Conservation (phyloP, 805 yeast genomes). For the Jamesozyma piceae region DNA sequence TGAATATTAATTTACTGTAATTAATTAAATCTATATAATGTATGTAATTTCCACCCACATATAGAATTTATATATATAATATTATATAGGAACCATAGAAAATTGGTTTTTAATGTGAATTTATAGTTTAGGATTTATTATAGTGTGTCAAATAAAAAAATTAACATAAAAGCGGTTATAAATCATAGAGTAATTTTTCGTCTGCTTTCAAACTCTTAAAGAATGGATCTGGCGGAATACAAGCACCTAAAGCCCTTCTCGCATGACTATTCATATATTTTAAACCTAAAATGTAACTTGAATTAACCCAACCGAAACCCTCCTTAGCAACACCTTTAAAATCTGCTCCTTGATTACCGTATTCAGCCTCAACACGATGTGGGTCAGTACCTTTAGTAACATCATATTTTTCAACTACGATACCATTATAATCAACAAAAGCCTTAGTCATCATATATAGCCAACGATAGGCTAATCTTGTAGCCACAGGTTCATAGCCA, state of each 20-base stretch:
- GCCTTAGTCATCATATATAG: constrained; percentile 79
- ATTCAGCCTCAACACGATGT: constrained; percentile 88
- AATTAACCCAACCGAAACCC: constrained; percentile 97
- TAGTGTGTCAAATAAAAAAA: too few relatives aligned
- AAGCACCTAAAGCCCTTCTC: constrained; percentile 65
- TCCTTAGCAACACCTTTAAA: constrained; percentile 90
- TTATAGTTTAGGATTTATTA: too few relatives aligned
- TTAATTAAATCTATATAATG: too few relatives aligned
- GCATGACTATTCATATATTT: constrained; percentile 56
- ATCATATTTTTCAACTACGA: constrained; percentile 90
- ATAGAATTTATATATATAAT: too few relatives aligned
- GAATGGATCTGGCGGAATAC: constrained; percentile 60
- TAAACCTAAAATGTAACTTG: constrained; percentile 68
- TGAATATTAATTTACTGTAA: too few relatives aligned
- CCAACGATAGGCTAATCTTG: constrained; percentile 80
- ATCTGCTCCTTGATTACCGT: constrained; percentile 92
- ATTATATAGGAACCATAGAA: too few relatives aligned
- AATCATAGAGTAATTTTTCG: constrained; percentile 33
- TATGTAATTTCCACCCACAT: too few relatives aligned
- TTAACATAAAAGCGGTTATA: too few relatives aligned
- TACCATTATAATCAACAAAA: constrained; percentile 86
- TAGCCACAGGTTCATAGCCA: constrained; percentile 54
- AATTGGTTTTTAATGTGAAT: too few relatives aligned
- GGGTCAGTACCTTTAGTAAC: constrained; percentile 78
- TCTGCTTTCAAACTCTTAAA: constrained; percentile 37